Percentiles rank a stretch among this genome's conserved stretches.
Evolutionary conservation across 768 basidiomycete genomes (phyloP).

Genomic region (Pleurotus platypus): DNA sequence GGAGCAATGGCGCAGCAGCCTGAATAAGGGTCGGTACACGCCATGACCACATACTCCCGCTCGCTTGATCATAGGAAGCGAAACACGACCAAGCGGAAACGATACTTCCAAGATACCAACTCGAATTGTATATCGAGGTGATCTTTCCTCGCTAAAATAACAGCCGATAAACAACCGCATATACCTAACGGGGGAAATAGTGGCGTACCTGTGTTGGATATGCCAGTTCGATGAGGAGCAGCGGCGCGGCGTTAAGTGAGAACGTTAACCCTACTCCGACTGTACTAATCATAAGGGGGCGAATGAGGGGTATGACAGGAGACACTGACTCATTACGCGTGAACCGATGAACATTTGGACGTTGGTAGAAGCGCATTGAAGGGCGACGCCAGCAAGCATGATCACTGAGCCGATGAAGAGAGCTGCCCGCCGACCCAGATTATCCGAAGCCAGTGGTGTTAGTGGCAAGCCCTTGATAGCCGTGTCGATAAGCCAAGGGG

Average conservation of each 20-base stretch:
- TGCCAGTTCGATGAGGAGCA: slow-evolving; percentile 62
- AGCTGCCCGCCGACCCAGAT: slow-evolving; percentile 55
- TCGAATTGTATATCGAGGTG: slow-evolving; percentile 65
- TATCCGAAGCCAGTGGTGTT: slow-evolving; percentile 58
- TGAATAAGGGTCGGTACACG: slow-evolving; percentile 64
- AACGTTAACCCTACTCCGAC: slow-evolving; percentile 65
- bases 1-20: slow-evolving; percentile 52
- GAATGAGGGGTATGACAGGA: background rate
- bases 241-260: slow-evolving; percentile 58
- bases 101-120: slow-evolving; percentile 75
- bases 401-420: slow-evolving; percentile 58
- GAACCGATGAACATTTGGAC: slow-evolving; percentile 55
- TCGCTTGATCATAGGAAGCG: slow-evolving; percentile 33
- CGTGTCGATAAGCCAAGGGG: background rate
- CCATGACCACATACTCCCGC: slow-evolving; percentile 54
- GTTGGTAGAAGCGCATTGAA: slow-evolving; percentile 45
- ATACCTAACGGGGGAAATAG: background rate
- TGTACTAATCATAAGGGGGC: slow-evolving; percentile 17
- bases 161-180: background rate
- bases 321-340: slow-evolving; percentile 45
- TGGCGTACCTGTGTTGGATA: slow-evolving; percentile 64
- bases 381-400: slow-evolving; percentile 61
- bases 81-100: slow-evolving; percentile 51
- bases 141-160: slow-evolving; percentile 44
- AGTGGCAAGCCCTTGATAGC: slow-evolving; percentile 56